Base-by-base conservation (phyloP, 1,284 basidiomycete genomes). In the Tremellales sp. region DNA sequence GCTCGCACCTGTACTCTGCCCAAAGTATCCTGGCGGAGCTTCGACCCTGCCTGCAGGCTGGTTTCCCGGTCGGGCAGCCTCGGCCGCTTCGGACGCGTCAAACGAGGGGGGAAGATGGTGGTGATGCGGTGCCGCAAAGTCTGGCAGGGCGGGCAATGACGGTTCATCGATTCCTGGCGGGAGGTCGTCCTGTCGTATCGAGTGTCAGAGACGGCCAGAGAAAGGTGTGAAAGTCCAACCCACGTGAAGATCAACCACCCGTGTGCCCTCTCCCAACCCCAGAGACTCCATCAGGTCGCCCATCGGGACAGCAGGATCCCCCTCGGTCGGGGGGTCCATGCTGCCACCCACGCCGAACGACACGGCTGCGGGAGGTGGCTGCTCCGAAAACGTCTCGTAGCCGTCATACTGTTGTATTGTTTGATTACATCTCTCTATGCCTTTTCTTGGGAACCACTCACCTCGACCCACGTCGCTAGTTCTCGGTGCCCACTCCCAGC, bases 101-200 rank as follows among this genome's bases (percentile, higher is more conserved):
- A 72, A 72, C 3, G 50, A 56, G 7, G 70, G 70, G 1, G 70
- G 70, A 39, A 37, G 48, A 48, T 10, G 45, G 21, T 41, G 45
- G 46, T 29, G 45, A 42, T 19, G 40, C 6, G 37, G 32, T 25
- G 44, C 19, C 9, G 22, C 9, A 31, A 63, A 63, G 14, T 60
- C 59, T 0, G 68, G 68, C 12, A 73, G 52, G 7, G 68, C 68
- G 9, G 71, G 71, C n/a, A 73, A 58, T 9, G 68, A 71, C 12
- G 71, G 71, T 51, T 73, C 71, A 51, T 73, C 71, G 27, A 73
- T 72, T 3, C 70, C 69, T 3, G 71, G 71, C 38, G 71, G 71
- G 24, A 73, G 61, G 47, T 73, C 71, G 47, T 71, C 71, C 55
- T 71, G 33, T 3, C 10, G n/a, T 9, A n/a, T 32, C 14, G 26